phyloP scores from a whole-genome alignment of 306 rosid genomes.

The Delonix regia region DNA sequence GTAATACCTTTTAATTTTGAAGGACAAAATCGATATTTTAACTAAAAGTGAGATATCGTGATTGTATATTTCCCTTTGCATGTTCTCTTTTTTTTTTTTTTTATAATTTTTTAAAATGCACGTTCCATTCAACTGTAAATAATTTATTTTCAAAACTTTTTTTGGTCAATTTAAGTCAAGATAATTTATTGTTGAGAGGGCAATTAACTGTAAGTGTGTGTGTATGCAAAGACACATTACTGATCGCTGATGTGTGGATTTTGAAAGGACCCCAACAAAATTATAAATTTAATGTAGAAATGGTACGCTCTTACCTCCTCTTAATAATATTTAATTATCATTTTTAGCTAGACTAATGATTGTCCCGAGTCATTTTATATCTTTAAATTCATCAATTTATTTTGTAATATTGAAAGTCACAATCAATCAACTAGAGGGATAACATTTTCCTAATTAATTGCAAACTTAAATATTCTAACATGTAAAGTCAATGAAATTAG shows the following conservation, averaged over 20 bases:
- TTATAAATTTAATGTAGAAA: background rate
- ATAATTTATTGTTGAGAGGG: background rate
- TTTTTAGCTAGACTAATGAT: background rate
- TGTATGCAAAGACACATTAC: background rate
- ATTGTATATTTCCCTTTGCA: too few relatives aligned
- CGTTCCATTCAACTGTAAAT: too few relatives aligned
- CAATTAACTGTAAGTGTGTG: background rate
- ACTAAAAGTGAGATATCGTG: too few relatives aligned
- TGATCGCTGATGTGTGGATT: background rate
- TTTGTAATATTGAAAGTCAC: background rate
- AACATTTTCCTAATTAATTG: background rate
- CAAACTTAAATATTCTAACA: background rate
- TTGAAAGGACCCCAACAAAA: background rate
- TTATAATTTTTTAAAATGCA: too few relatives aligned
- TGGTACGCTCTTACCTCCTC: background rate
- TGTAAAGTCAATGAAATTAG: background rate
- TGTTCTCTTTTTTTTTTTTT: too few relatives aligned
- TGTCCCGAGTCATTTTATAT: background rate
- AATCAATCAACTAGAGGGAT: background rate
- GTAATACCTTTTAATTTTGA: too few relatives aligned
- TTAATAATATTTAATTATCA: background rate
- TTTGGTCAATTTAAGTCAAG: conserved; percentile 7
- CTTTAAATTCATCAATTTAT: background rate
- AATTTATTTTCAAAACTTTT: too few relatives aligned
- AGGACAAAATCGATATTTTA: too few relatives aligned